Conservation (phyloP, 306 rosid genomes). For the Quercus suber region DNA sequence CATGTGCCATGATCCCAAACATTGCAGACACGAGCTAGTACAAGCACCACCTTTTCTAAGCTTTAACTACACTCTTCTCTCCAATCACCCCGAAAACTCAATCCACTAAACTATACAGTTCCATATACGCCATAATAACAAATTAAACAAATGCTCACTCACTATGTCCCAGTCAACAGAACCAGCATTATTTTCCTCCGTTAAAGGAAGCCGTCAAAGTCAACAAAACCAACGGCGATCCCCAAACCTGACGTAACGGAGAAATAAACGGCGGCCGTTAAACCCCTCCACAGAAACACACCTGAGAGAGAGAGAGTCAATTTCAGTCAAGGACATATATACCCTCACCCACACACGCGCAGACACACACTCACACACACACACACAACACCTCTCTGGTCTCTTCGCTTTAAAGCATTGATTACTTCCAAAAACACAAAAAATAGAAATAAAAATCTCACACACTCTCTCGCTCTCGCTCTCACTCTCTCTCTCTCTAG, state of each 20-base stretch:
- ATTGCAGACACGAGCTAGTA: no score
- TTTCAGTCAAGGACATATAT: conserved; percentile 56
- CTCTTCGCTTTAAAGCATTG: conserved; percentile 14
- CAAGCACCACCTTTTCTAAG: no score
- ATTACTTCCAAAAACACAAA: neutral
- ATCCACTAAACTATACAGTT: no score
- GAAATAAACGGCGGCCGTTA: conserved; percentile 31
- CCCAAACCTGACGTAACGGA: conserved; percentile 22
- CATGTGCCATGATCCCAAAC: no score
- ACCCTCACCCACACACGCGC: neutral
- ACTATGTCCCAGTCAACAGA: no score
- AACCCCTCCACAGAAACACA: conserved; percentile 22
- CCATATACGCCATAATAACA: no score
- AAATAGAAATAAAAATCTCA: neutral
- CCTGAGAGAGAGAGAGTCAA: conserved; percentile 53
- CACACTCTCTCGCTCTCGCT: neutral
- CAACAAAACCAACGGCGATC: conserved; percentile 19
- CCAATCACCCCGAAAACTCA: no score
- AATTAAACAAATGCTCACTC: no score
- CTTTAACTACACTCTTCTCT: no score
- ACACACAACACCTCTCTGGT: neutral
- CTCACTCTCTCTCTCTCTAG: conserved; percentile 15
- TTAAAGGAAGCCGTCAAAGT: conserved; percentile 21
- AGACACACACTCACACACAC: no score
- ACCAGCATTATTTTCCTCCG: neutral